Base-by-base conservation (phyloP, 306 rosid species). In the Ammopiptanthus mongolicus region DNA sequence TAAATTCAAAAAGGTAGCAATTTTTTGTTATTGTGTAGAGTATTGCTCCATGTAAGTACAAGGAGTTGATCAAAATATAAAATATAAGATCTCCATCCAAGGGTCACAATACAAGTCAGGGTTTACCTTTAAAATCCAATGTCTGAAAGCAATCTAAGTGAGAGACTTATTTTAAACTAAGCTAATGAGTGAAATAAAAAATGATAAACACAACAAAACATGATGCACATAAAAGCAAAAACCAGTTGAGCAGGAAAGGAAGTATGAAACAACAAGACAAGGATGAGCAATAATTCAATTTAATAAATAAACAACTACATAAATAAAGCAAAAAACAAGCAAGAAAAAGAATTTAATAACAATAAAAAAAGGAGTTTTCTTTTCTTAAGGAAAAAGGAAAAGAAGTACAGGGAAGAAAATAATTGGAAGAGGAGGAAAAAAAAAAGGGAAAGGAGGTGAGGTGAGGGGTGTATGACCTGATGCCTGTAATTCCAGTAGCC, bases 401-500 rank as follows among this genome's bases (percentile, higher is more conserved):
- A 17, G 0, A 8, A 3, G 2, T 41, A 31, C 0, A 31, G 36
- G 9, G 6, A 17, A 34, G 13, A 61, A 23, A 28, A 0, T 9
- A 6, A 34, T n/a, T 1, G 7, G 33, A 8, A 48, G 14, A 51
- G 2, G 2, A 15, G 6, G 2, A 15, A 4, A 17, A 60, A 80
- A 80, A 53, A 34, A 3, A 10, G 28, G 12, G 17, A 50, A 42
- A 39, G 1, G 0, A 19, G 4, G 29, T 14, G 37, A 6, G 11
- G 28, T 25, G 28, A n/a, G n/a, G n/a, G n/a, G 36, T 5, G 17
- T 28, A 6, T 12, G 22, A 90, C 99, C 98, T 90, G 99, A 36
- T 96, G 98, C 83, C 98, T 84, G 86, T 96, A 96, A 83, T 96
- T 96, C 99, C 97, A 92, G 87, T 92, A 96, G 18, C 99, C 99